These are phyloP conservation scores for Scalesia atractyloides DNA, from an alignment of 129 eudicot species.

Conservation along the genomic window DNA sequence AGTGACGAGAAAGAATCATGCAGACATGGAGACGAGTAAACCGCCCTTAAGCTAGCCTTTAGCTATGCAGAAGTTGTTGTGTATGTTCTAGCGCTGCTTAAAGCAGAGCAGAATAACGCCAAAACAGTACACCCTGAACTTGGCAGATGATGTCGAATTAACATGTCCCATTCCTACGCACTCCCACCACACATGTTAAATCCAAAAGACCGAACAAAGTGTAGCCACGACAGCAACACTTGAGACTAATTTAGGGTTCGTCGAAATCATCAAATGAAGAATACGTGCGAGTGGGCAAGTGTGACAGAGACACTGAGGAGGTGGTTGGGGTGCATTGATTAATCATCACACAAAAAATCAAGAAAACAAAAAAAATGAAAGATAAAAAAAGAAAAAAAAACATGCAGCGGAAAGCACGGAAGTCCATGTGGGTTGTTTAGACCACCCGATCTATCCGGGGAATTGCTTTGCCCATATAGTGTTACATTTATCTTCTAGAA, in stretches of 20 bases:
- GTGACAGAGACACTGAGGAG: not conserved
- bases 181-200: constrained; percentile 9
- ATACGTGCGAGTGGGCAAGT: constrained; percentile 4
- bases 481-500: constrained; percentile 2
- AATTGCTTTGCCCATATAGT: constrained; percentile 8
- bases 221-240: not conserved
- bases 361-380: constrained; percentile 20
- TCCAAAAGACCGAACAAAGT: not conserved
- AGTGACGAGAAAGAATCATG: no score
- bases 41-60: no score
- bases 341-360: constrained; percentile 9
- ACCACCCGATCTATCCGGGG: constrained; percentile 55
- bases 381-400: not conserved
- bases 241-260: not conserved
- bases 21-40: no score
- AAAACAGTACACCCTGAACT: constrained; percentile 29
- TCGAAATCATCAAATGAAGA: not conserved
- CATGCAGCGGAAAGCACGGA: constrained; percentile 70
- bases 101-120: constrained; percentile 26
- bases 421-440: constrained; percentile 61
- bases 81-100: not conserved
- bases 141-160: constrained; percentile 25
- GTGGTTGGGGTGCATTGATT: constrained; percentile 31
- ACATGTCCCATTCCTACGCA: constrained; percentile 24
- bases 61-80: no score